Base-by-base conservation (phyloP, 2,329 filamentous ascomycete species). In the Epichloe amarillans region DNA sequence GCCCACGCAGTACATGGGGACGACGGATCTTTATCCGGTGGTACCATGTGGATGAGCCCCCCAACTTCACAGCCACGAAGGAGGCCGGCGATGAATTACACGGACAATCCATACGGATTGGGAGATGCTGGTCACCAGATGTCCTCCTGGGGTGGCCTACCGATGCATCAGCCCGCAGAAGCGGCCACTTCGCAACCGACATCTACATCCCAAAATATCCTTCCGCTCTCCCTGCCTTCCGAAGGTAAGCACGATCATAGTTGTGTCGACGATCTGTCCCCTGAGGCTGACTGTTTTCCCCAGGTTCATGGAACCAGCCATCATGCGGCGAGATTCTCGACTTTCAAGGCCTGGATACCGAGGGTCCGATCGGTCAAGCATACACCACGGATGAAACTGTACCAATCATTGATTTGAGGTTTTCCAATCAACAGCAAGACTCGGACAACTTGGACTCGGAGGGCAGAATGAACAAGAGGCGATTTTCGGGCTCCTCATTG, bases 401-500 rank as follows among this genome's bases (percentile, higher is more conserved):
- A 55, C 77, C 79, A 12, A 76, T 84, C 51, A 69, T 83, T 37
- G 80, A 83, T 60, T 65, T 83, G 52, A 71, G 77, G 60, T 81
- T 76, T 58, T 69, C 54, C 63, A 71, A 53, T 58, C 69, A 57
- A 57, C 72, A 64, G 37, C 60, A 63, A 21, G 78, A 82, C n/a
- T 66, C 69, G 50, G 76, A 80, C 37, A 56, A 66, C 17, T 59
- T 76, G 53, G 69, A 69, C 52, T 72, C 76, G 53, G 77, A 80
- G 40, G 68, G 73, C 50, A 69, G 68, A n/a, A 65, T 75, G 44
- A 75, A 77, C 55, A 72, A 75, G 45, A 75, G 83, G 53, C 76
- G 82, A 54, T 77, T 86, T 72, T 86, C 84, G 19, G 83, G 83
- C 46, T 86, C 84, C 2, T 86, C 84, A 1, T 85, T 86, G 60